Evolutionary conservation across 352 stramenopile species (phyloP).

Genomic region (Phytophthora fragariaefolia): DNA sequence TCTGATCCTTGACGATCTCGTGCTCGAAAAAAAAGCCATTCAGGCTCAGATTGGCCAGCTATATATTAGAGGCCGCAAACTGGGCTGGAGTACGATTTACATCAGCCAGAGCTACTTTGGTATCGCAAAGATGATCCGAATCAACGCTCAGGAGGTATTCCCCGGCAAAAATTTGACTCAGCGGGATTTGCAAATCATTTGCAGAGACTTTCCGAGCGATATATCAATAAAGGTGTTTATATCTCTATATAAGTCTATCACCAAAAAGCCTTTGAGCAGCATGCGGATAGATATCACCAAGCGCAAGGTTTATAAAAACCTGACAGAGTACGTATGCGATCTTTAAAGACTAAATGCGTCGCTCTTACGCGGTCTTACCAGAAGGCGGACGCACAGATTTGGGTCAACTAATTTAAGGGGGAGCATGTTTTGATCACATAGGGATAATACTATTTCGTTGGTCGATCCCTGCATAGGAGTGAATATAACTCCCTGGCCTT

Average conservation of each 20-base stretch:
- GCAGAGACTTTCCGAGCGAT: constrained; percentile 15
- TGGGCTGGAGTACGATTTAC: too few species aligned
- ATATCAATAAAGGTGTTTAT: constrained; percentile 20
- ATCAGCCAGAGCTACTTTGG: too few species aligned
- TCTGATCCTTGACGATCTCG: too few species aligned
- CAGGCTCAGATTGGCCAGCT: too few species aligned
- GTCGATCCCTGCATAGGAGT: too few species aligned
- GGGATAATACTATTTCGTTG: not conserved
- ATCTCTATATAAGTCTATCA: constrained; percentile 24
- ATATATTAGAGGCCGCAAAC: too few species aligned
- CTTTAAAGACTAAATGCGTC: not conserved
- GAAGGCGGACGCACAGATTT: constrained; percentile 25
- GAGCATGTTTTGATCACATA: not conserved
- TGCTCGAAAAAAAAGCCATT: too few species aligned
- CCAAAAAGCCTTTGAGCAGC: constrained; percentile 10
- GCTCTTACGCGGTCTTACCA: constrained; percentile 6
- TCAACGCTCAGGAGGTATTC: constrained; percentile 15
- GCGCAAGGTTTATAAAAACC: constrained; percentile 23
- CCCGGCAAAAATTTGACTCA: constrained; percentile 13
- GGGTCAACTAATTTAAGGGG: constrained; percentile 7
- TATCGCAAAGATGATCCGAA: constrained; percentile 10
- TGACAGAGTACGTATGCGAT: constrained; percentile 27
- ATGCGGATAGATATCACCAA: constrained; percentile 34
- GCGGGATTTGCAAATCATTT: constrained; percentile 16
- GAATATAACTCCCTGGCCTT: too few species aligned